phyloP scores from a whole-genome alignment of 1,139 yeast species.

The Geotrichum fermentans region DNA sequence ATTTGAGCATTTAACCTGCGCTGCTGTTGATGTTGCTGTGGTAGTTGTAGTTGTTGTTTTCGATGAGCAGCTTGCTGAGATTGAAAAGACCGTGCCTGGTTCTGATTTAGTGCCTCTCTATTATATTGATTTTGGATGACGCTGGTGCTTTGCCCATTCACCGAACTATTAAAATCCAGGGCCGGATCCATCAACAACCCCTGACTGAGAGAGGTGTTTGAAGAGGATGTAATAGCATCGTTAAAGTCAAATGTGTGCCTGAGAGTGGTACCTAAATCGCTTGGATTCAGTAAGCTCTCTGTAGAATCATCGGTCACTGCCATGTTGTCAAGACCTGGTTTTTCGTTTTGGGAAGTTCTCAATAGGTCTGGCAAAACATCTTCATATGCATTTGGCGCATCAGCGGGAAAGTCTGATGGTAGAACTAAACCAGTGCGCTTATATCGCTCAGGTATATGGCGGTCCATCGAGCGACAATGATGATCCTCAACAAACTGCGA shows the following conservation, averaged over 20 bases:
- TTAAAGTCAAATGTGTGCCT: neutral
- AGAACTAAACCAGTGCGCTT: conserved; percentile 1
- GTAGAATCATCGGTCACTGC: neutral
- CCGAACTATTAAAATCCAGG: neutral
- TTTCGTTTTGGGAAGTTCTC: neutral
- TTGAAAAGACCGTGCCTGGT: conserved; percentile 14
- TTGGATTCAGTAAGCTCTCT: neutral
- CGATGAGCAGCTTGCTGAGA: conserved; percentile 7
- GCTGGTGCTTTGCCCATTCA: conserved; percentile 1
- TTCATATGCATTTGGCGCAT: conserved; percentile 2
- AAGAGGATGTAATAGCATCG: neutral
- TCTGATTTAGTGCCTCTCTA: conserved; percentile 1
- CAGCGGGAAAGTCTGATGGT: conserved; percentile 8
- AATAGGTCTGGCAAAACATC: conserved; percentile 1
- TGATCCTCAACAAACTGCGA: too few species aligned
- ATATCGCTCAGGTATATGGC: neutral
- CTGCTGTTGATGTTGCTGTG: neutral
- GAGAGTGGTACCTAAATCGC: neutral
- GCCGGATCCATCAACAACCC: neutral
- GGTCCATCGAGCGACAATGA: conserved; percentile 1
- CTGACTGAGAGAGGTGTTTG: neutral
- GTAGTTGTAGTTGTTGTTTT: neutral
- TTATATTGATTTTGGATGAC: neutral
- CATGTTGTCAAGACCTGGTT: neutral
- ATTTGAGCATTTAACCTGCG: neutral